These are phyloP conservation scores for Cucurbita moschata DNA, from an alignment of 306 rosid species.

Conservation along the genomic window DNA sequence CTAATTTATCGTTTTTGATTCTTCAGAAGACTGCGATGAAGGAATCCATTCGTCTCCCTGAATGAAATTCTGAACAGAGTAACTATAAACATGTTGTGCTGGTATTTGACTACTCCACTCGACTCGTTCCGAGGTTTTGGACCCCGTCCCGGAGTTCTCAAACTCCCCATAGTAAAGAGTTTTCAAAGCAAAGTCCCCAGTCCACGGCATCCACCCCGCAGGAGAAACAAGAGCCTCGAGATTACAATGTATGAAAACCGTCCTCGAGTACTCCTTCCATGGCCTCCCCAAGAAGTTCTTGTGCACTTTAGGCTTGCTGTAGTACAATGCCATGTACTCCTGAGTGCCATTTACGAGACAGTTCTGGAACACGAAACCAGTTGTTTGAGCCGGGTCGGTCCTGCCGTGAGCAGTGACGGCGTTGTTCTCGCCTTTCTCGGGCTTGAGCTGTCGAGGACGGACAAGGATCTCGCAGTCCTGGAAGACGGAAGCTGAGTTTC, in stretches of 20 bases:
- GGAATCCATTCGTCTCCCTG: conserved; percentile 69
- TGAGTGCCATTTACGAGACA: conserved; percentile 62
- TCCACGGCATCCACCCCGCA: conserved; percentile 73
- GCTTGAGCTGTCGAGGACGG: conserved; percentile 37
- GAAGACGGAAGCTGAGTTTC: conserved; percentile 65
- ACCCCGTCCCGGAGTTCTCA: conserved; percentile 40
- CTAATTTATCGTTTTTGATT: neutral
- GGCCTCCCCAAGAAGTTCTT: conserved; percentile 88
- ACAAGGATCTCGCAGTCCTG: conserved; percentile 47
- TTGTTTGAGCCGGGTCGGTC: conserved; percentile 64
- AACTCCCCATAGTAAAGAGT: conserved; percentile 75
- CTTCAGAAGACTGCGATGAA: conserved; percentile 16
- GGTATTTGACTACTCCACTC: conserved; percentile 56
- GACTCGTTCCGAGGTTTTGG: conserved; percentile 32
- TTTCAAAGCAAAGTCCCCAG: conserved; percentile 37
- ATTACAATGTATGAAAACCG: conserved; percentile 35
- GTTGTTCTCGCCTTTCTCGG: conserved; percentile 52
- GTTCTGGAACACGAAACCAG: conserved; percentile 63
- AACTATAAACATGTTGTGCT: conserved; percentile 24
- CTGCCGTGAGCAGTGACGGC: conserved; percentile 74
- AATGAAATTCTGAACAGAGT: conserved; percentile 62
- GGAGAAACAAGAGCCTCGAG: conserved; percentile 37
- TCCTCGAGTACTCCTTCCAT: conserved; percentile 77
- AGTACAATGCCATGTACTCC: conserved; percentile 47
- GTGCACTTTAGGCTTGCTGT: conserved; percentile 55